These are phyloP conservation scores for Cryptococcus sp. DNA, from an alignment of 1,284 basidiomycete species.

Conservation along the genomic window DNA sequence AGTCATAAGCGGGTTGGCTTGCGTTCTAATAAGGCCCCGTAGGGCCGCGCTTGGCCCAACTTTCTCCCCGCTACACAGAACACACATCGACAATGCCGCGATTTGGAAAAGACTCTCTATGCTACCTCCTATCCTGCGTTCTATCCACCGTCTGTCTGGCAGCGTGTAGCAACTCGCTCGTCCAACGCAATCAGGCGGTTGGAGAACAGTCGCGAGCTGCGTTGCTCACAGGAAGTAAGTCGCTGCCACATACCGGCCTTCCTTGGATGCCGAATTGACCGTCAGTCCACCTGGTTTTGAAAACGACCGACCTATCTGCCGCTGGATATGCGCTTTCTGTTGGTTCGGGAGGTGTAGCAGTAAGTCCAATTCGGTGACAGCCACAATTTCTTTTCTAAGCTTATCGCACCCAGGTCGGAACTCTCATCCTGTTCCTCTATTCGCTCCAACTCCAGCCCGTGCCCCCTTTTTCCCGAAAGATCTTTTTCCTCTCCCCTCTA, in stretches of 20 bases:
- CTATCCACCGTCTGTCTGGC: slow-evolving; percentile 5
- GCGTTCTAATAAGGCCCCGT: too few species aligned
- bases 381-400: neutral
- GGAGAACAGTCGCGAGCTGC: slow-evolving; percentile 7
- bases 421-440: slow-evolving; percentile 12
- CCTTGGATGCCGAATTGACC: too few species aligned
- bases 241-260: neutral
- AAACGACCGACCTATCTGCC: slow-evolving; percentile 5
- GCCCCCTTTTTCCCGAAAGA: slow-evolving; percentile 5
- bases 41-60: too few species aligned
- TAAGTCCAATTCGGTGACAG: neutral
- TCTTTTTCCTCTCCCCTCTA: slow-evolving; percentile 14
- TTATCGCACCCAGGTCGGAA: slow-evolving; percentile 1
- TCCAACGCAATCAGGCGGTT: slow-evolving; percentile 7
- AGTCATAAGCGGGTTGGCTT: too few species aligned
- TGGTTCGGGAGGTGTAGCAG: slow-evolving; percentile 10
- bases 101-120: neutral
- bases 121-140: slow-evolving; percentile 3
- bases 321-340: slow-evolving; percentile 13
- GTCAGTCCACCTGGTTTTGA: slow-evolving; percentile 1
- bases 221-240: slow-evolving; percentile 6
- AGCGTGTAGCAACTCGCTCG: slow-evolving; percentile 7
- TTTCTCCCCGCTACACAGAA: too few species aligned
- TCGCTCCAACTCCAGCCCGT: slow-evolving; percentile 9
- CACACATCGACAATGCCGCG: too few species aligned